phyloP scores from a whole-genome alignment of 169 alveolate species.

The Eimeria maxima region DNA sequence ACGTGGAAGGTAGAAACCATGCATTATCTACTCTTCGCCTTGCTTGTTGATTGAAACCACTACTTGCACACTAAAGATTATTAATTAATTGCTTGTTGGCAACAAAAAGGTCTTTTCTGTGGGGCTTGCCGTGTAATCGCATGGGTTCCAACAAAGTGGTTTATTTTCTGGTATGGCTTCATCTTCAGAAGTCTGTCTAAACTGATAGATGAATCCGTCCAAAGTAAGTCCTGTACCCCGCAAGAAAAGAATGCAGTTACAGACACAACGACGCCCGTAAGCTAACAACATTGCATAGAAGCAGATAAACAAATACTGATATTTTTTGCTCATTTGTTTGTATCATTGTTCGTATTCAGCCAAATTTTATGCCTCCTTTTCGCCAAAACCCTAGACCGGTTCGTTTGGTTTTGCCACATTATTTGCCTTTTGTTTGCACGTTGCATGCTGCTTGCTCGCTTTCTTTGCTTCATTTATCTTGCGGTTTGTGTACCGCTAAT shows the following conservation, averaged over 20 bases:
- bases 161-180: constrained; percentile 84
- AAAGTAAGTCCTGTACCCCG: constrained; percentile 76
- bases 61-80: too few species aligned
- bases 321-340: background rate
- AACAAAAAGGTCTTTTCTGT: background rate
- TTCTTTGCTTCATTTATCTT: too few species aligned
- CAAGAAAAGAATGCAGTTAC: background rate
- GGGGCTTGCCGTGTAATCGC: constrained; percentile 77
- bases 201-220: constrained; percentile 80
- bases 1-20: too few species aligned
- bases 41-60: too few species aligned
- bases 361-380: background rate
- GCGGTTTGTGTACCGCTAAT: too few species aligned
- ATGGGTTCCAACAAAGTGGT: constrained; percentile 84
- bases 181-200: constrained; percentile 73
- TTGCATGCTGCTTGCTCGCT: too few species aligned
- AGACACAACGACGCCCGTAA: background rate
- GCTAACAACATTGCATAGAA: too few species aligned
- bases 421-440: too few species aligned
- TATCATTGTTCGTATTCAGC: background rate
- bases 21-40: too few species aligned
- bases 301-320: background rate
- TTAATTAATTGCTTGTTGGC: background rate
- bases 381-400: background rate
- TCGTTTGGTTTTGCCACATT: background rate